Conservation (phyloP, 306 rosid genomes). For the Argentina anserina region DNA sequence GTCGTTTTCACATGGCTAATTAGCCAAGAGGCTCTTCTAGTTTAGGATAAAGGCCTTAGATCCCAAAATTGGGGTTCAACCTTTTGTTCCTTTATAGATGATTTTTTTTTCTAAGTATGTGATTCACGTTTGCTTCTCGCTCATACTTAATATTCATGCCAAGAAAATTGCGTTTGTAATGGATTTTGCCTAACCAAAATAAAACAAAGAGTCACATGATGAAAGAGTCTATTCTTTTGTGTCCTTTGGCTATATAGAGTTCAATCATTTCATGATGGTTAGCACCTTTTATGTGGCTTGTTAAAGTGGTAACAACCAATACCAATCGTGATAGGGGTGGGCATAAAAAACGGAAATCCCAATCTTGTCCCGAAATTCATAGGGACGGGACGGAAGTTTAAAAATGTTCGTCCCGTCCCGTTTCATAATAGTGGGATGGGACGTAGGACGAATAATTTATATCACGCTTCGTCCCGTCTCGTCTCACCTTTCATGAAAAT, state of each 20-base stretch:
- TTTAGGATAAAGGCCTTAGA: background rate
- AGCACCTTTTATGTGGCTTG: too few species aligned
- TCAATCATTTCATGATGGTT: background rate
- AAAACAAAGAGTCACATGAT: background rate
- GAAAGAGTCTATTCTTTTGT: background rate
- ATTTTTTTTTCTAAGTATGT: background rate
- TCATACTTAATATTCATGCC: background rate
- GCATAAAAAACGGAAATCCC: too few species aligned
- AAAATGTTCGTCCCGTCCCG: too few species aligned
- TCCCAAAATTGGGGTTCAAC: background rate
- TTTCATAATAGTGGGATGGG: too few species aligned
- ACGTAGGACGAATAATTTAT: too few species aligned
- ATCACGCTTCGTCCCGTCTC: too few species aligned
- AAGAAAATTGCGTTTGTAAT: background rate
- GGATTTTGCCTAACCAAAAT: background rate
- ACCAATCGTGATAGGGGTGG: too few species aligned
- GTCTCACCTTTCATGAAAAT: too few species aligned
- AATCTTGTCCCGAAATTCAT: too few species aligned
- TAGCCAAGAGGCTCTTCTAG: background rate
- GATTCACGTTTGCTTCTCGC: background rate
- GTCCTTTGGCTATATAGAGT: background rate
- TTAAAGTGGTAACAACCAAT: too few species aligned
- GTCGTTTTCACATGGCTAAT: background rate
- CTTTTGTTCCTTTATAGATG: background rate
- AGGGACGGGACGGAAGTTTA: too few species aligned